A percentile compares a stretch with the other conserved stretches of the same genome.
phyloP scores from a whole-genome alignment of 2,329 filamentous ascomycete species.

The Penicillium sp. region DNA sequence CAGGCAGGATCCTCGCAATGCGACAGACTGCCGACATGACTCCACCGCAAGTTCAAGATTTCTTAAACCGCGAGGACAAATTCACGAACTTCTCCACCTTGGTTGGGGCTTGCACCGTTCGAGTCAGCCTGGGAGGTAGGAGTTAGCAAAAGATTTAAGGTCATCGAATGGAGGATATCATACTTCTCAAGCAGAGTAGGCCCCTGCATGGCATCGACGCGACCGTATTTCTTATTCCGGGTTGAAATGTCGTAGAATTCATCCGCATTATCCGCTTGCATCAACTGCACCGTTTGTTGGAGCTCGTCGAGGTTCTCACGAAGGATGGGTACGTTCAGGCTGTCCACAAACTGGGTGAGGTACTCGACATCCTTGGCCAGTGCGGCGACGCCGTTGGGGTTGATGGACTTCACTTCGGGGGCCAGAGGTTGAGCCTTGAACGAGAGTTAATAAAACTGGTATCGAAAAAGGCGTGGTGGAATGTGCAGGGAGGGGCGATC shows the following conservation, averaged over 20 bases:
- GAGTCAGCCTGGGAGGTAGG: conserved; percentile 58
- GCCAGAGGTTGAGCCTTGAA: conserved; percentile 75
- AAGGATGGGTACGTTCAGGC: conserved; percentile 83
- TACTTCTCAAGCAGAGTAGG: conserved; percentile 91
- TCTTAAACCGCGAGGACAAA: conserved; percentile 74
- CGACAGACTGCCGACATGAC: too few relatives aligned
- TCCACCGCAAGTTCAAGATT: conserved; percentile 44
- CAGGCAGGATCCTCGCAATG: neutral
- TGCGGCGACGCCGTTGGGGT: conserved; percentile 78
- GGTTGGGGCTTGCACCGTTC: conserved; percentile 60
- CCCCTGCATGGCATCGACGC: conserved; percentile 88
- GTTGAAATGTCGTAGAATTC: conserved; percentile 94
- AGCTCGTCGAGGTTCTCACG: conserved; percentile 89
- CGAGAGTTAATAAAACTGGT: conserved; percentile 17
- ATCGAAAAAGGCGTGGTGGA: neutral
- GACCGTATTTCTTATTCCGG: conserved; percentile 88
- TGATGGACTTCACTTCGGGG: conserved; percentile 79
- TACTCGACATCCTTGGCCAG: conserved; percentile 82
- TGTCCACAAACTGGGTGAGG: conserved; percentile 81
- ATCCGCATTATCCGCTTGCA: conserved; percentile 86
- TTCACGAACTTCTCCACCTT: conserved; percentile 68
- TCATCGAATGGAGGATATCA: conserved; percentile 23
- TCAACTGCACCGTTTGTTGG: conserved; percentile 85
- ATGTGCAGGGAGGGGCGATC: conserved; percentile 29
- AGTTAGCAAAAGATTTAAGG: conserved; percentile 19